These are phyloP conservation scores for Kodamaea lidongshanica DNA, from an alignment of 805 yeast genomes.

Conservation along the genomic window DNA sequence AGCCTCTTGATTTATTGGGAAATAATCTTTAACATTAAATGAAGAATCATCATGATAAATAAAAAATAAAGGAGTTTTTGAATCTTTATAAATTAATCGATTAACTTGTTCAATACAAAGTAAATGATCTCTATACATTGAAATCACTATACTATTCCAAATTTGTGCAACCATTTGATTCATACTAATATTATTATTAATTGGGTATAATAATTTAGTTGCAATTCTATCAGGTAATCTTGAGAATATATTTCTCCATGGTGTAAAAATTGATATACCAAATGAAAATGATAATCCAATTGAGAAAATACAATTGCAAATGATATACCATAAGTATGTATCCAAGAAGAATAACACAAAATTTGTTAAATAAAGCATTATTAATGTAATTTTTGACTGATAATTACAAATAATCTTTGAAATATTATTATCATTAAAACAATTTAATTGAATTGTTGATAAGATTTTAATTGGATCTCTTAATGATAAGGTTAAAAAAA, in stretches of 20 bases:
- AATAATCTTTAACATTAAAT: slow-evolving; percentile 32
- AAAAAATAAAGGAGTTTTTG: slow-evolving; percentile 41
- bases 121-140: slow-evolving; percentile 30
- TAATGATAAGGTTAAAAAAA: slow-evolving; percentile 30
- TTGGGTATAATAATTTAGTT: slow-evolving; percentile 18
- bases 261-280: slow-evolving; percentile 32
- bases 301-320: slow-evolving; percentile 31
- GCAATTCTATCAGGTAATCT: slow-evolving; percentile 31
- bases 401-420: slow-evolving; percentile 20
- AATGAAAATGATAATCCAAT: slow-evolving; percentile 24
- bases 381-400: slow-evolving; percentile 23
- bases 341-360: slow-evolving; percentile 33
- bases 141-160: slow-evolving; percentile 16
- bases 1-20: slow-evolving; percentile 43
- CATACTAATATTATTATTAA: slow-evolving; percentile 8
- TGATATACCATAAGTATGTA: slow-evolving; percentile 36
- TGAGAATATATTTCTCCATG: slow-evolving; percentile 32
- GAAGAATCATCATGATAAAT: slow-evolving; percentile 42
- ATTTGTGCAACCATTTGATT: slow-evolving; percentile 11
- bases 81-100: slow-evolving; percentile 20
- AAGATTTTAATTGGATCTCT: slow-evolving; percentile 30
- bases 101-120: slow-evolving; percentile 38
- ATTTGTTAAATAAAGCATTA: slow-evolving; percentile 21
- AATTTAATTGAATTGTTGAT: slow-evolving; percentile 22
- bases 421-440: slow-evolving; percentile 23